Conservation (phyloP, 208 protist species). For the Jaenimonas drosophilae region DNA sequence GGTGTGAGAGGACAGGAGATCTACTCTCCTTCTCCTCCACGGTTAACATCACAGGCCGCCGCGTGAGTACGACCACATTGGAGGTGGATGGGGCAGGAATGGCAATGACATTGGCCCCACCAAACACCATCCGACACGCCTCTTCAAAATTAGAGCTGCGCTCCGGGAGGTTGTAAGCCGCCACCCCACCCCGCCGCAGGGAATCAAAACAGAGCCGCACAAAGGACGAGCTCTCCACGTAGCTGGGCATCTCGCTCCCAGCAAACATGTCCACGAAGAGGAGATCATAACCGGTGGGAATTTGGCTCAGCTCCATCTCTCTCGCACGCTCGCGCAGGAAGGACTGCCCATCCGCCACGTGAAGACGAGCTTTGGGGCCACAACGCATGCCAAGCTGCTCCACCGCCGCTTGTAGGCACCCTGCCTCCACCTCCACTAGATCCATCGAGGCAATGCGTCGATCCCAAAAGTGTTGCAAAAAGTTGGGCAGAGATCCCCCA, state of each 20-base stretch:
- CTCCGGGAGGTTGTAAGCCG: slow-evolving; percentile 66
- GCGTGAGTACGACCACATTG: slow-evolving; percentile 72
- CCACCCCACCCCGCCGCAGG: slow-evolving; percentile 56
- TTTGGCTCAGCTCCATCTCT: neutral
- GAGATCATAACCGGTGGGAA: slow-evolving; percentile 31
- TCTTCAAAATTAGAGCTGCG: slow-evolving; percentile 40
- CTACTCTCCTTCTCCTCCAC: neutral
- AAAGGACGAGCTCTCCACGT: slow-evolving; percentile 38
- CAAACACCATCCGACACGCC: slow-evolving; percentile 42
- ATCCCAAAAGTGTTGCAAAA: slow-evolving; percentile 62
- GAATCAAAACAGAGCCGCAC: slow-evolving; percentile 29
- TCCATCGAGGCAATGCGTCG: slow-evolving; percentile 36
- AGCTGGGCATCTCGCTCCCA: slow-evolving; percentile 38
- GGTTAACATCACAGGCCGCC: slow-evolving; percentile 8
- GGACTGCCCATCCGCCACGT: slow-evolving; percentile 17
- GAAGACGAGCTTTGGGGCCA: slow-evolving; percentile 9
- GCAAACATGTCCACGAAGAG: slow-evolving; percentile 82
- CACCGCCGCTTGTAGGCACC: slow-evolving; percentile 57
- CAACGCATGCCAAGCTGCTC: slow-evolving; percentile 49
- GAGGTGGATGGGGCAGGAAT: slow-evolving; percentile 44
- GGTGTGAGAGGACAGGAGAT: slow-evolving; percentile 23
- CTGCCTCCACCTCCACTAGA: slow-evolving; percentile 73
- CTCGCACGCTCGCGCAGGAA: neutral
- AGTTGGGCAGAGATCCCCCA: slow-evolving; percentile 64
- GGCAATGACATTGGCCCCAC: slow-evolving; percentile 46